Evolutionary conservation across 257 asterid species (phyloP).

Genomic region (Plantago ovata): DNA sequence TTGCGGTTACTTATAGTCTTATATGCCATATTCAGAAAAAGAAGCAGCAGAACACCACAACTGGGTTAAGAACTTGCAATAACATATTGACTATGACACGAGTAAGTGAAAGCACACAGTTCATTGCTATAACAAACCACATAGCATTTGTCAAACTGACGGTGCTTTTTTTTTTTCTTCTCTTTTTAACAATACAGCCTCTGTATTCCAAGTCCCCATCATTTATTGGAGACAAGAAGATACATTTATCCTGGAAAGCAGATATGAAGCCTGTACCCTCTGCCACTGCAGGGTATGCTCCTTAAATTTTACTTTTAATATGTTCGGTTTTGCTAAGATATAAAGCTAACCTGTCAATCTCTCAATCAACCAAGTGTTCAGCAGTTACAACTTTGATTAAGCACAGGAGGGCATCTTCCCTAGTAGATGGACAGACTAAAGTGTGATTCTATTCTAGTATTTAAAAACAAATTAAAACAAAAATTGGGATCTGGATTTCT

Average conservation of each 20-base stretch:
- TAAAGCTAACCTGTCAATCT: too few relatives aligned
- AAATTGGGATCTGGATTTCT: too few relatives aligned
- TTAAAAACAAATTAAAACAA: too few relatives aligned
- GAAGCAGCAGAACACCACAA: slow-evolving; percentile 62
- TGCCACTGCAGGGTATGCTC: slow-evolving; percentile 54
- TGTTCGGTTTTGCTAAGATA: not conserved
- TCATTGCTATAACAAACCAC: not conserved
- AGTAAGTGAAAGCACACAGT: slow-evolving; percentile 32
- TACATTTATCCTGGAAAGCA: slow-evolving; percentile 86
- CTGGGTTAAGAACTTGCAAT: slow-evolving; percentile 83
- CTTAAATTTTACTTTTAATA: not conserved
- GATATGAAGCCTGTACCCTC: slow-evolving; percentile 47
- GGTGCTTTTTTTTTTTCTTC: slow-evolving; percentile 8
- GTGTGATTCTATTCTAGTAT: not conserved
- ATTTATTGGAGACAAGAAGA: slow-evolving; percentile 73
- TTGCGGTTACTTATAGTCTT: slow-evolving; percentile 16
- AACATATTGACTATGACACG: slow-evolving; percentile 83
- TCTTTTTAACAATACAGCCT: slow-evolving; percentile 70
- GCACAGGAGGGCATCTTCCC: not conserved
- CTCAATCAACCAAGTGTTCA: not conserved
- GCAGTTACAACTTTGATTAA: not conserved
- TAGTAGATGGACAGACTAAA: not conserved
- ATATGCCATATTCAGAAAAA: slow-evolving; percentile 51
- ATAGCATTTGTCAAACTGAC: slow-evolving; percentile 18
- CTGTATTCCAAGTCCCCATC: slow-evolving; percentile 78